A percentile compares a stretch with the other conserved stretches of the same genome.
These are phyloP conservation scores for Ophiognomonia clavigignenti-juglandacearum DNA, from an alignment of 2,329 filamentous ascomycete genomes.

Conservation along the genomic window DNA sequence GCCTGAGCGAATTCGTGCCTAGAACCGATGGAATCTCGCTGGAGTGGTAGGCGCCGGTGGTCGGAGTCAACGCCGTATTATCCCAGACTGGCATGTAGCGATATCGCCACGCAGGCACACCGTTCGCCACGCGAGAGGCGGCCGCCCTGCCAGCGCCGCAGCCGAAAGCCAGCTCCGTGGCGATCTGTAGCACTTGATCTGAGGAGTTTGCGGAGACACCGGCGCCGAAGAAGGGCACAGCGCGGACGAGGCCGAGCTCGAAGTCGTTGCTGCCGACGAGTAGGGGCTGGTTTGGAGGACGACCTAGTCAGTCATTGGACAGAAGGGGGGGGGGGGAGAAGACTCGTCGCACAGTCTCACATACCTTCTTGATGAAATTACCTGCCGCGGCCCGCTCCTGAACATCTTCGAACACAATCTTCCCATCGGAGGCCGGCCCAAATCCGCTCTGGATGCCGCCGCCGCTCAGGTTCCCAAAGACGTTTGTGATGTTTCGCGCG, in stretches of 20 bases:
- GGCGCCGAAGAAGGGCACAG: neutral
- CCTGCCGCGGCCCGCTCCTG: neutral
- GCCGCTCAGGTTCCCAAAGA: neutral
- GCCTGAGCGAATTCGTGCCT: neutral
- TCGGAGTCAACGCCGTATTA: neutral
- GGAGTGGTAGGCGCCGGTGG: slow-evolving; percentile 2
- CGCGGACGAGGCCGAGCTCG: neutral
- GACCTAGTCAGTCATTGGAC: too few species aligned
- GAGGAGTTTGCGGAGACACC: neutral
- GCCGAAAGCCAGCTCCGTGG: slow-evolving; percentile 3
- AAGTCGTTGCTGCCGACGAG: slow-evolving; percentile 1
- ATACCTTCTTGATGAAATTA: neutral
- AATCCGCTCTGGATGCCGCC: neutral
- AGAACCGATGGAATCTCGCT: slow-evolving; percentile 2
- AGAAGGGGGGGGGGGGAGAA: too few species aligned
- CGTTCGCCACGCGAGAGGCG: neutral
- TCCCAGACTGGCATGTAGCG: slow-evolving; percentile 3
- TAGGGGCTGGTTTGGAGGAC: too few species aligned
- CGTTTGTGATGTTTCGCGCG: neutral
- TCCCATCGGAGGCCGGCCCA: neutral
- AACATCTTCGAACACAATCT: neutral
- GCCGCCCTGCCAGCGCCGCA: slow-evolving; percentile 5
- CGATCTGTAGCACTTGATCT: neutral
- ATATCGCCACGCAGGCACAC: slow-evolving; percentile 3
- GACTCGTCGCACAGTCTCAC: too few species aligned